These are phyloP conservation scores for Dryadomyces quercus-mongolicae DNA, from an alignment of 2,329 filamentous ascomycete species.

Conservation along the genomic window DNA sequence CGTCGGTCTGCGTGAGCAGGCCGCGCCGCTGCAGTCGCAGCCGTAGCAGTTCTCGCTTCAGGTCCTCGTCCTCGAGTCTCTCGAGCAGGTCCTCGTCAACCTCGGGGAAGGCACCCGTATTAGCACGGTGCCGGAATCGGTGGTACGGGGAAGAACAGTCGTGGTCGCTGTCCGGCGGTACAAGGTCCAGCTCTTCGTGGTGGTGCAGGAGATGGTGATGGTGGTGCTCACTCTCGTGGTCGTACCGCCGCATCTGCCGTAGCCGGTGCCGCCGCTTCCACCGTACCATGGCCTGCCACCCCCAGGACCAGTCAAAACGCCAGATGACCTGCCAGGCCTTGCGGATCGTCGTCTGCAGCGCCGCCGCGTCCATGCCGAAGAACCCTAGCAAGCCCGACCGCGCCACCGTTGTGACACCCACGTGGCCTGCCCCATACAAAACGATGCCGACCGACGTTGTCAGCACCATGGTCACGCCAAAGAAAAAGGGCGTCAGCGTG, in stretches of 20 bases:
- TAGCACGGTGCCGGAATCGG: neutral
- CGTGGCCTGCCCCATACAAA: slow-evolving; percentile 8
- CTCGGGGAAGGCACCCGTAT: neutral
- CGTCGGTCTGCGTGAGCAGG: neutral
- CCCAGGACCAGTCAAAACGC: slow-evolving; percentile 10
- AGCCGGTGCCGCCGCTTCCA: neutral
- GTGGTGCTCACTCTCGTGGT: neutral
- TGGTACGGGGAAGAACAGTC: too few species aligned
- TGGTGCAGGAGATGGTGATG: neutral
- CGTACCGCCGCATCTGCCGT: neutral
- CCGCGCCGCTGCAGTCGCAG: neutral
- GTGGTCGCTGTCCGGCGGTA: neutral
- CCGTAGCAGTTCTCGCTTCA: neutral
- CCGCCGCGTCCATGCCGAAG: slow-evolving; percentile 7
- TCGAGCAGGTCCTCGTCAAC: neutral
- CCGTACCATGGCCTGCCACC: neutral
- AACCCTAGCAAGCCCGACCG: slow-evolving; percentile 7
- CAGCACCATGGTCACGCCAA: slow-evolving; percentile 6
- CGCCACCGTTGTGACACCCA: slow-evolving; percentile 3
- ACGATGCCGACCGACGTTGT: slow-evolving; percentile 7
- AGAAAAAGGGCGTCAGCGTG: slow-evolving; percentile 7
- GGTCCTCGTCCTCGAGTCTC: neutral
- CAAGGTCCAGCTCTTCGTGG: too few species aligned
- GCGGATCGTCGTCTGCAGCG: slow-evolving; percentile 1
- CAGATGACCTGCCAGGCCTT: slow-evolving; percentile 5